Base-by-base conservation (phyloP, 257 asterid genomes). In the Solanum phureja region DNA sequence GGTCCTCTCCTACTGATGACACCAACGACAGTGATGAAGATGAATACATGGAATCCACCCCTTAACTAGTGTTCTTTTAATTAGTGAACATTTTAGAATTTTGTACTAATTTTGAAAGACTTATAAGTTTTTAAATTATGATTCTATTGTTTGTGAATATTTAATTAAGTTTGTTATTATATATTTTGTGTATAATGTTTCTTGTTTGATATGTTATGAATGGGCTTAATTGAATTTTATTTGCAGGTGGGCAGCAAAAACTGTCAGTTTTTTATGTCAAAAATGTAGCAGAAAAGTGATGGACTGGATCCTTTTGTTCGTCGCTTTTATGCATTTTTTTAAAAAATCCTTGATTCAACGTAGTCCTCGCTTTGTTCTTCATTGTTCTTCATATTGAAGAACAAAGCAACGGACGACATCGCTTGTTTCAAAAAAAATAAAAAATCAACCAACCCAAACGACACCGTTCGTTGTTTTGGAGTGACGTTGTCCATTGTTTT, bases 371-470 rank as follows among this genome's bases (percentile, higher is more conserved):
- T 56, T 56, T 52, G 10, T 52, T 52, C 60, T 49, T 49, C 60
- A 49, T 5, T 46, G 58, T 46, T 46, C 60, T 49, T 49, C 60
- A 49, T 14, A 16, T 16, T 52, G 62, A 52, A 18, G 62, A 52
- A 52, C n/a, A 18, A 19, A 52, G 10, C n/a, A 3, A 52, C 0
- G 21, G 4, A 52, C 9, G 0, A 3, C n/a, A 2, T 56, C n/a
- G 1, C 10, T 56, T 18, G 64, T 56, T 56, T 56, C 0, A 18
- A 52, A 14, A 52, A 18, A 56, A 52, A 19, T 0, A 13, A 12
- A 44, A 49, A 49, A 46, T 49, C 16, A 13, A 13, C 56, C 56
- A 46, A 46, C 56, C 19, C 18, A 46, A 46, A 46, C 7, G 7
- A 46, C 56, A 46, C 0, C 0, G 19, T 46, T 44, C 6, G 0